These are phyloP conservation scores for Alternaria sp. DNA, from an alignment of 2,329 filamentous ascomycete species.

Conservation along the genomic window DNA sequence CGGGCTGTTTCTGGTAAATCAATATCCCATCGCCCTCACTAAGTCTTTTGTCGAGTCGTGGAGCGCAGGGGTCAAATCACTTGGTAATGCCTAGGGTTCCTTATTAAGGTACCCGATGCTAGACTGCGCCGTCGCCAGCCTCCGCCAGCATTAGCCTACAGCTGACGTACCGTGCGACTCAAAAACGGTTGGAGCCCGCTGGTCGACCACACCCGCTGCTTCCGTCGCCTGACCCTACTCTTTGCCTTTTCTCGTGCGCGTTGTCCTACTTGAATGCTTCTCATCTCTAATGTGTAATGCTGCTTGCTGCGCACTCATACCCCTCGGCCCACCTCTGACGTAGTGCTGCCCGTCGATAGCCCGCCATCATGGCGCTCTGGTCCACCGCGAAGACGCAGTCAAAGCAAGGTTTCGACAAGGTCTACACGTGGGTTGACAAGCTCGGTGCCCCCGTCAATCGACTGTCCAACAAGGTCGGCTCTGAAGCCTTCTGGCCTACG, in stretches of 20 bases:
- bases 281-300: constrained; percentile 31
- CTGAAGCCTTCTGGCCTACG: constrained; percentile 84
- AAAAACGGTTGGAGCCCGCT: constrained; percentile 35
- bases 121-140: constrained; percentile 18
- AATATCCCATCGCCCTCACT: constrained; percentile 13
- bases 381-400: constrained; percentile 42
- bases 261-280: constrained; percentile 16
- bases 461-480: constrained; percentile 80
- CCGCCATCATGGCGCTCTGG: constrained; percentile 40
- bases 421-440: constrained; percentile 71
- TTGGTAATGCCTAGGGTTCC: constrained; percentile 13
- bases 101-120: constrained; percentile 36
- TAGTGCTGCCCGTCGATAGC: constrained; percentile 3
- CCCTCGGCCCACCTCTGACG: constrained; percentile 20
- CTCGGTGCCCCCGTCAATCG: constrained; percentile 78
- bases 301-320: constrained; percentile 20
- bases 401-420: constrained; percentile 69
- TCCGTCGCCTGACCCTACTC: constrained; percentile 15
- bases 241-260: constrained; percentile 15
- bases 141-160: constrained; percentile 24
- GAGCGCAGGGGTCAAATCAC: constrained; percentile 16
- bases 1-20: constrained; percentile 14
- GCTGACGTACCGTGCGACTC: constrained; percentile 29
- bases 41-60: constrained; percentile 6
- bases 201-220: constrained; percentile 20